phyloP scores from a whole-genome alignment of 148 eudicot genomes.

The Nyssa sinensis region DNA sequence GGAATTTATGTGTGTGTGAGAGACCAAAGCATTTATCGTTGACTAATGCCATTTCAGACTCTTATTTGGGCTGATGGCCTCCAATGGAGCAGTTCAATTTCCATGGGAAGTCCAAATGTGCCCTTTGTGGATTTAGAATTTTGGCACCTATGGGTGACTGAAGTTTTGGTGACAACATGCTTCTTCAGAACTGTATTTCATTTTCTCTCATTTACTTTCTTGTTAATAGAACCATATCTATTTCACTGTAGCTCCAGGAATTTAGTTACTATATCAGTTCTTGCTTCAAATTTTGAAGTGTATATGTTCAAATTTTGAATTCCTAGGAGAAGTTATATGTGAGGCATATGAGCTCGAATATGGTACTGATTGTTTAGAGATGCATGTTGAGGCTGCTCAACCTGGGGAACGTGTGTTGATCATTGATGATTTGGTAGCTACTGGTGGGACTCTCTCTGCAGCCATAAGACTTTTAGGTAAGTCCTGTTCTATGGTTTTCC shows the following conservation, averaged over 20 bases:
- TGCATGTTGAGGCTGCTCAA: constrained; percentile 84
- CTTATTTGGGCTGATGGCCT: neutral
- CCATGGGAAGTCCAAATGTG: neutral
- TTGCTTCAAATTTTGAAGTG: neutral
- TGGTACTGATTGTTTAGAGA: constrained; percentile 84
- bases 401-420: constrained; percentile 79
- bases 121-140: too few relatives aligned
- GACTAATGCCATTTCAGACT: neutral
- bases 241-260: neutral
- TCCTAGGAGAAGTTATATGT: constrained; percentile 68
- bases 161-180: neutral
- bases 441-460: constrained; percentile 89
- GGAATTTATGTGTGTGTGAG: neutral
- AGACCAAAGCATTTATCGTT: neutral
- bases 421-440: constrained; percentile 94
- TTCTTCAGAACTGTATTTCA: neutral
- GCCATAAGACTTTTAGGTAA: constrained; percentile 81
- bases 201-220: neutral
- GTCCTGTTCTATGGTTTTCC: neutral
- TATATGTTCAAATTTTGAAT: neutral
- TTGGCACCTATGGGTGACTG: neutral
- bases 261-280: neutral
- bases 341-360: constrained; percentile 85
- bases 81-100: neutral
- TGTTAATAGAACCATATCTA: constrained; percentile 3